Percentiles rank a stretch among this genome's conserved stretches.
phyloP scores from a whole-genome alignment of 1,284 basidiomycete genomes.

The Leccinum subfulvum region DNA sequence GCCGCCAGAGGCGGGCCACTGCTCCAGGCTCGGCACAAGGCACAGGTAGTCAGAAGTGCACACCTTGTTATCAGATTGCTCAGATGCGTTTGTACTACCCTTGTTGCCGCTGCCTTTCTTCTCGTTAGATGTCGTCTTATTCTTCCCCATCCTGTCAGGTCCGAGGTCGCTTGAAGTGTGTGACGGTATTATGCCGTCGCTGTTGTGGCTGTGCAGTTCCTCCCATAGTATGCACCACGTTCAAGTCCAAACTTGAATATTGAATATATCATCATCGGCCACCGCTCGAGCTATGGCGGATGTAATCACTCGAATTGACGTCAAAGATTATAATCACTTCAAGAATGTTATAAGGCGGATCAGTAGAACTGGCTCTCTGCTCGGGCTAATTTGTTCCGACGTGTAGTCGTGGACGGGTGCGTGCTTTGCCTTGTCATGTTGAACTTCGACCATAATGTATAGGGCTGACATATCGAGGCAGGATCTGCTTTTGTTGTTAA shows the following conservation, averaged over 20 bases:
- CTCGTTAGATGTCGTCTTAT: constrained; percentile 36
- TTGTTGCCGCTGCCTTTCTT: constrained; percentile 37
- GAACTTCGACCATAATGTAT: neutral
- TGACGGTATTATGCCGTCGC: too few relatives aligned
- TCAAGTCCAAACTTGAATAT: too few relatives aligned
- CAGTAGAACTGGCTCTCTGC: constrained; percentile 1
- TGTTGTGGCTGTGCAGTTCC: constrained; percentile 12
- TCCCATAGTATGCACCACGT: too few relatives aligned
- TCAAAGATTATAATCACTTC: constrained; percentile 42
- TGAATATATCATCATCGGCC: too few relatives aligned
- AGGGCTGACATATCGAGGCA: neutral
- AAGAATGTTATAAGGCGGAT: constrained; percentile 80
- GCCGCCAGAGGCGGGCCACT: too few relatives aligned
- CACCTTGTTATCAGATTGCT: constrained; percentile 31
- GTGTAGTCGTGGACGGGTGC: constrained; percentile 89
- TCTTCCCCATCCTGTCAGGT: constrained; percentile 50
- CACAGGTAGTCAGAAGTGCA: neutral
- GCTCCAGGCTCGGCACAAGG: neutral
- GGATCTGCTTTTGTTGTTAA: constrained; percentile 9
- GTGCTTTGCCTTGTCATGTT: constrained; percentile 28
- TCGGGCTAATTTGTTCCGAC: constrained; percentile 14
- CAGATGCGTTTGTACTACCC: constrained; percentile 32
- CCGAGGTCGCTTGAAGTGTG: neutral
- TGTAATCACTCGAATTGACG: constrained; percentile 54
- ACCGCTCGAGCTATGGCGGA: constrained; percentile 56